Base-by-base conservation (phyloP, 108 stramenopile genomes). In the Cyclotella kingstonii region DNA sequence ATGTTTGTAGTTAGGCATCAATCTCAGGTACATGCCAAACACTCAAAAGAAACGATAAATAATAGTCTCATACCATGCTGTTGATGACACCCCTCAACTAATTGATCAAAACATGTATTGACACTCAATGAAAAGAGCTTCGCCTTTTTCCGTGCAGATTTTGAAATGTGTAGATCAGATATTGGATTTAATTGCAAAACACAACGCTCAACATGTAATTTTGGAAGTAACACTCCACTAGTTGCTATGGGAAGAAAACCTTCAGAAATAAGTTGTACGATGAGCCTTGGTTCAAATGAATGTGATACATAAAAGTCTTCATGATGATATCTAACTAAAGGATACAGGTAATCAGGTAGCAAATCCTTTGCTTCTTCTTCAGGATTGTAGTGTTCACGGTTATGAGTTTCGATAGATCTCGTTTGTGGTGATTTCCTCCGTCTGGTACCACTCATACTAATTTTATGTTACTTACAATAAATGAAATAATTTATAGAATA, bases 241-340 rank as follows among this genome's bases (percentile, higher is more conserved):
- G 76, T 81, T 14, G 89, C 94, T 35, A 95, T 92, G 14, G 94
- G 90, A 26, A 95, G 77, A 60, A 92, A 95, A 5, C 94, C 94
- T 60, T 87, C 84, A 8, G 70, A 47, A 85, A 91, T 91, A 14
- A 92, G 78, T 61, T 84, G 81, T n/a, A 76, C 82, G 6, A 95
- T 56, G 11, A 95, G 40, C 23, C 68, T 45, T 1, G 75, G 73
- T 31, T 91, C 80, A 60, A 84, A 92, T 18, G 76, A 55, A 11
- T 39, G 75, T 18, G 84, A 70, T 23, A 77, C 68, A 40, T 79
- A 92, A 63, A 92, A 89, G 30, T 92, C 91, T 19, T 79, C 84
- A 46, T 84, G 77, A 42, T 85, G 77, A 23, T 84, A 85, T 30
- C 45, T 27, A 2, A 89, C 81, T 33, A 77, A 45, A 2, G 38